phyloP scores from a whole-genome alignment of 805 yeast species.

The Zygoascus tannicola region DNA sequence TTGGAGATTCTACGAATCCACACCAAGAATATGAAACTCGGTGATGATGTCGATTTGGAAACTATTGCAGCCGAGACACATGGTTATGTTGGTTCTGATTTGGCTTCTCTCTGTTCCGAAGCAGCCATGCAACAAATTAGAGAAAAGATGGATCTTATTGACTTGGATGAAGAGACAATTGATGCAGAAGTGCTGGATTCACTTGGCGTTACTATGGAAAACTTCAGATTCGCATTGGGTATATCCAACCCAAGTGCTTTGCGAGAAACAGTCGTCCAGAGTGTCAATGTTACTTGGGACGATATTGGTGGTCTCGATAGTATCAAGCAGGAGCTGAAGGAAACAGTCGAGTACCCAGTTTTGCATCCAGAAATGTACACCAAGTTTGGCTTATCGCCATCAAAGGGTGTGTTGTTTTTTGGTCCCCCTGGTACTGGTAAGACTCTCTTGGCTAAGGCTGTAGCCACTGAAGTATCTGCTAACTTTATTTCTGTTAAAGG shows the following conservation, averaged over 20 bases:
- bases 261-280: constrained; percentile 98
- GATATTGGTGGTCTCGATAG: constrained; percentile 98
- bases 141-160: constrained; percentile 98
- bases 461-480: constrained; percentile 98
- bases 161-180: constrained; percentile 89
- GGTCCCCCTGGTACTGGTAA: constrained; percentile 99
- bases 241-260: constrained; percentile 97
- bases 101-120: constrained; percentile 98
- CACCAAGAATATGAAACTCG: constrained; percentile 97
- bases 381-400: constrained; percentile 95
- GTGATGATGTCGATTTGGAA: constrained; percentile 91
- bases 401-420: constrained; percentile 96
- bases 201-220: constrained; percentile 97
- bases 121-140: constrained; percentile 99
- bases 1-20: constrained; percentile 93
- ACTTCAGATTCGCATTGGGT: constrained; percentile 95
- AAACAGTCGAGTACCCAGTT: constrained; percentile 98
- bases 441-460: constrained; percentile 95
- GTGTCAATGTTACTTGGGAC: constrained; percentile 98
- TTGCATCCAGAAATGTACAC: constrained; percentile 97
- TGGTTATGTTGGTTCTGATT: constrained; percentile 99
- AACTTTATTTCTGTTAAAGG: constrained; percentile 97
- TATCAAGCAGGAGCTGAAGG: constrained; percentile 93
- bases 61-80: constrained; percentile 95
- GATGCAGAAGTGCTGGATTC: constrained; percentile 96